Conservation (phyloP, 352 stramenopile genomes). For the Thraustotheca clavata region DNA sequence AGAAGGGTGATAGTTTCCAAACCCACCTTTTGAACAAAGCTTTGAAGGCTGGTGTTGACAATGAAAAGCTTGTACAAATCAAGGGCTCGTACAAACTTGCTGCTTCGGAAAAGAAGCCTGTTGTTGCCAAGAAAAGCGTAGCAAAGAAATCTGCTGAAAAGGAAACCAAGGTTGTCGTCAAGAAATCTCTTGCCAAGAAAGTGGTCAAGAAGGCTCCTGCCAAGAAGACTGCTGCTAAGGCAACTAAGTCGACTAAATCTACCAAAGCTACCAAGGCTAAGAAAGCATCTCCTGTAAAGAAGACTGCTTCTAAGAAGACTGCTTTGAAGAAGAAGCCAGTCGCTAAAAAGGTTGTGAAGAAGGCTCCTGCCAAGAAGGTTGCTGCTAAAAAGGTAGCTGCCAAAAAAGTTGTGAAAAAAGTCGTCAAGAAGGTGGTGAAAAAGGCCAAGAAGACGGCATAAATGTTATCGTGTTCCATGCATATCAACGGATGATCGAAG, state of each 20-base stretch:
- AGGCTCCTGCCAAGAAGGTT: slow-evolving; percentile 20
- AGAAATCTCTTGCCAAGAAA: slow-evolving; percentile 35
- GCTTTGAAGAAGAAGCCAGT: slow-evolving; percentile 31
- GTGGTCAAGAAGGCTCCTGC: slow-evolving; percentile 47
- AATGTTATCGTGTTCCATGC: neutral
- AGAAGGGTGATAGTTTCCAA: slow-evolving; percentile 72
- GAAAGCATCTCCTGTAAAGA: slow-evolving; percentile 54
- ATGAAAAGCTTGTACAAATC: slow-evolving; percentile 84
- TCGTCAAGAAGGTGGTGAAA: slow-evolving; percentile 32
- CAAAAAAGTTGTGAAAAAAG: slow-evolving; percentile 23
- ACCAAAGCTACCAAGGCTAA: slow-evolving; percentile 26
- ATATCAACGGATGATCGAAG: slow-evolving; percentile 4
- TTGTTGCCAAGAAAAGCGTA: slow-evolving; percentile 26
- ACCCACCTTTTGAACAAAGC: slow-evolving; percentile 82
- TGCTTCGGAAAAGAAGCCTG: slow-evolving; percentile 82
- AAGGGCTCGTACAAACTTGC: slow-evolving; percentile 94
- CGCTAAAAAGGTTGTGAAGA: slow-evolving; percentile 26
- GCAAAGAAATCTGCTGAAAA: slow-evolving; percentile 22
- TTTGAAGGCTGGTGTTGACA: slow-evolving; percentile 85
- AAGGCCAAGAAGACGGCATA: slow-evolving; percentile 13
- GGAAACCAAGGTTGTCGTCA: slow-evolving; percentile 27
- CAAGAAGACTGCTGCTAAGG: slow-evolving; percentile 38
- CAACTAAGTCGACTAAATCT: slow-evolving; percentile 22
- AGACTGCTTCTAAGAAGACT: slow-evolving; percentile 27
- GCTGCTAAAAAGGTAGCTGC: slow-evolving; percentile 24